Base-by-base conservation (phyloP, 805 yeast species). In the Myxozyma geophila region DNA sequence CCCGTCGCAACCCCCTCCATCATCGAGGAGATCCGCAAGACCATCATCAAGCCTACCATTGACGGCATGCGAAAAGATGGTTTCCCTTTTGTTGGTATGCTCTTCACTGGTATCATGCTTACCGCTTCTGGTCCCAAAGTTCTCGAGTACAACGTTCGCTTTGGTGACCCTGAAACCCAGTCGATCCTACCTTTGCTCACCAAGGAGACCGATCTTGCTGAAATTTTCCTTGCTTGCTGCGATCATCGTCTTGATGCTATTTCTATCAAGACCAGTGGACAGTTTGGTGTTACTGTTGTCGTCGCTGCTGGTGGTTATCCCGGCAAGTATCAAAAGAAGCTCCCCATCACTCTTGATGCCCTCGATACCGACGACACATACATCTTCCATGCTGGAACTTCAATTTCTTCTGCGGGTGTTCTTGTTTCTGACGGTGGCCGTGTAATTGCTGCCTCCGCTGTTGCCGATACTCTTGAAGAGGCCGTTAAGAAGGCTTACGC, bases 101-200 rank as follows among this genome's bases (percentile, higher is more conserved):
- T 95, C 56, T 95, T 95, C 80, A 95, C 97, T 10, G 99, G 99
- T 66, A 84, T 95, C 71, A 95, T 95, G 88, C 83, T 95, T 70
- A 85, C 96, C 5, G 84, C 86, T n/a, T 72, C 80, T 49, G 98
- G 96, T 66, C 98, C 99, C 70, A 90, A 92, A 79, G 97, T 92
- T 3, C 82, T 95, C 73, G 99, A 95, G 78, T 95, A 96, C 79
- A 95, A 95, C 72, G 98, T 96, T 57, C 87, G 99, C 78, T 96
- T 95, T 71, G 99, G 99, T 67, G 99, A 95, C 76, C 99, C 99
- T 70, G 99, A 95, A 79, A 95, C 98, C 41, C 99, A 95, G 80
- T 90, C 98, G 2, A 96, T 95, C 28, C 80, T 95, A 73, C 97
- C 98, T 21, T 82, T 95, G 73, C 80, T 95, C 67, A 80, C 90